A percentile compares a stretch with the other conserved stretches of the same genome.
Conservation (phyloP, 768 basidiomycete genomes). For the Fomitopsis pulvina region DNA sequence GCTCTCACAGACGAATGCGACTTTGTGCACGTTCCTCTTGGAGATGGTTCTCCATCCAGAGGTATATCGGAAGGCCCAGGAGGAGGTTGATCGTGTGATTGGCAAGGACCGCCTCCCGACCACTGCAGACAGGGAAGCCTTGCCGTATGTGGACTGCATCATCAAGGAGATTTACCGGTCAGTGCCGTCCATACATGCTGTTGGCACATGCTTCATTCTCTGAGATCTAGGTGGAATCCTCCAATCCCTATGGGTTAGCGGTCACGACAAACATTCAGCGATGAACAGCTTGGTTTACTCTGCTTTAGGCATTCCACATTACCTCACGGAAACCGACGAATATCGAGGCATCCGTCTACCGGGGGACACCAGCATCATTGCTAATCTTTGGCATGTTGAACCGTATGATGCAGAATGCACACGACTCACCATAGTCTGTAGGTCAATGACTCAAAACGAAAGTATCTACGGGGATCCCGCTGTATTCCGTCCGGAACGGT, state of each 20-base stretch:
- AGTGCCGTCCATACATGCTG: conserved; percentile 7
- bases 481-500: conserved; percentile 9
- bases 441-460: conserved; percentile 5
- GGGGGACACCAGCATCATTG: conserved; percentile 16
- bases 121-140: conserved; percentile 16
- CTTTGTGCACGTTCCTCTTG: conserved; percentile 18
- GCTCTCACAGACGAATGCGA: not conserved
- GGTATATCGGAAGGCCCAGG: conserved; percentile 19
- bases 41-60: conserved; percentile 22
- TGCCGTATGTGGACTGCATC: conserved; percentile 23
- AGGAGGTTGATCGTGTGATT: conserved; percentile 21
- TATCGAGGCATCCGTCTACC: conserved; percentile 24
- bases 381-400: conserved; percentile 14
- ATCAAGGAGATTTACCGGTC: conserved; percentile 21
- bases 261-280: not conserved
- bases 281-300: not conserved
- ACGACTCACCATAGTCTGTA: not conserved
- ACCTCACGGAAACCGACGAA: conserved; percentile 14
- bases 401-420: not conserved
- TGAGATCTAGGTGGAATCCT: not conserved
- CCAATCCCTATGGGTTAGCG: not conserved
- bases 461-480: conserved; percentile 7
- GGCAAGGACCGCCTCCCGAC: conserved; percentile 19
- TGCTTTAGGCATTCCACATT: conserved; percentile 18
- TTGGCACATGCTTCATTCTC: not conserved